phyloP scores from a whole-genome alignment of 371 early-diverging fungal species.

The Quaeritorhiza haematococci region DNA sequence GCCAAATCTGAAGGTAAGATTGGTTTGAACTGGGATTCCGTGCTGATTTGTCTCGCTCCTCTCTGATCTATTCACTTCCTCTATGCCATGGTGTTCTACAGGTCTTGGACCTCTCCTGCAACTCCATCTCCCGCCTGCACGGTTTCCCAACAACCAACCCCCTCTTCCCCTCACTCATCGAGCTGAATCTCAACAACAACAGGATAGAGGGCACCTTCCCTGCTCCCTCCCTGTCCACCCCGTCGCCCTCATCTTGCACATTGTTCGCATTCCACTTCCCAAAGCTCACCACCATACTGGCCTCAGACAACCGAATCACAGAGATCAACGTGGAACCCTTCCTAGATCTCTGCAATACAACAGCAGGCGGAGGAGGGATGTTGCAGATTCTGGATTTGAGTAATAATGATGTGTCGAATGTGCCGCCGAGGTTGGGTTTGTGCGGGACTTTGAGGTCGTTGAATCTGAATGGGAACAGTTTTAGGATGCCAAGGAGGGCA shows the following conservation, averaged over 20 bases:
- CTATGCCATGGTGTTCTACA: too few species aligned
- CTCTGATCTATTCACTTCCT: too few species aligned
- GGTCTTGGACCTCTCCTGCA: conserved; percentile 49
- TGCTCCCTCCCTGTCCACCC: too few species aligned
- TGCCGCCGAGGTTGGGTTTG: conserved; percentile 58
- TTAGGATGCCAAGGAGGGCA: conserved; percentile 59
- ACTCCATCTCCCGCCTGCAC: conserved; percentile 36
- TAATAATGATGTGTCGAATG: conserved; percentile 52
- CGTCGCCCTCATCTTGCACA: background rate
- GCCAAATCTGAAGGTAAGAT: background rate
- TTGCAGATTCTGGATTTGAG: conserved; percentile 43
- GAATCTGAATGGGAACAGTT: conserved; percentile 57
- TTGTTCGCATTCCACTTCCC: conserved; percentile 31
- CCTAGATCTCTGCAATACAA: conserved; percentile 35
- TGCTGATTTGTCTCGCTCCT: background rate
- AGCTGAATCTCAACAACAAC: conserved; percentile 32
- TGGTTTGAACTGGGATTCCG: background rate
- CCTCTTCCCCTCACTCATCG: conserved; percentile 11
- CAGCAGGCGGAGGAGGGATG: conserved; percentile 23
- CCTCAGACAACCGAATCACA: conserved; percentile 47
- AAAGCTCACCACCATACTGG: conserved; percentile 37
- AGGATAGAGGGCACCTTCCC: too few species aligned
- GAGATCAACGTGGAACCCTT: conserved; percentile 32
- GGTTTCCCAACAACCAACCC: conserved; percentile 1
- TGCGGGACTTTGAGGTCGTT: conserved; percentile 45